Evolutionary conservation across 2,329 filamentous ascomycete species (phyloP).

Genomic region (Orbilia quercus): DNA sequence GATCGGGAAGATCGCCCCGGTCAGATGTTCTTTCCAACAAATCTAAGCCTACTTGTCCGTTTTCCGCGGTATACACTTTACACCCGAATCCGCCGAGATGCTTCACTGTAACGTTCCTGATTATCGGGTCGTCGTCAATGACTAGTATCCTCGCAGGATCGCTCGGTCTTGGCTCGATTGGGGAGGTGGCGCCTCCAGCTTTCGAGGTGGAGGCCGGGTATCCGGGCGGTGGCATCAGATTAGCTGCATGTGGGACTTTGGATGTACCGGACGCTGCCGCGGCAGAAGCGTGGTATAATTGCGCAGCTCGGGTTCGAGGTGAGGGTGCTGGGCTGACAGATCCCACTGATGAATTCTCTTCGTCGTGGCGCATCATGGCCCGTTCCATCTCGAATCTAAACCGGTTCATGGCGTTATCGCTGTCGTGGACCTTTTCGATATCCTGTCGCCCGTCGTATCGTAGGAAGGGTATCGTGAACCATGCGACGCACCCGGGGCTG

Average conservation of each 20-base stretch:
- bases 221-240: slow-evolving; percentile 35
- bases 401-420: slow-evolving; percentile 45
- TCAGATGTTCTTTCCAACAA: slow-evolving; percentile 22
- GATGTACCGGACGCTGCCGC: slow-evolving; percentile 3
- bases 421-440: slow-evolving; percentile 43
- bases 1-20: slow-evolving; percentile 27
- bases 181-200: not conserved
- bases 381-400: slow-evolving; percentile 54
- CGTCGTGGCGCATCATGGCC: slow-evolving; percentile 48
- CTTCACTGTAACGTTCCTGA: slow-evolving; percentile 27
- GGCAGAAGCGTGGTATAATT: slow-evolving; percentile 16
- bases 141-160: slow-evolving; percentile 30
- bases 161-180: slow-evolving; percentile 19
- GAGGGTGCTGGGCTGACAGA: slow-evolving; percentile 40
- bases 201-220: slow-evolving; percentile 33
- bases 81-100: slow-evolving; percentile 34
- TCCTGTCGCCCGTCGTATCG: slow-evolving; percentile 46
- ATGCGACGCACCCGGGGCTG: slow-evolving; percentile 49
- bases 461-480: slow-evolving; percentile 51
- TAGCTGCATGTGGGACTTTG: slow-evolving; percentile 1
- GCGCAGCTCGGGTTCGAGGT: slow-evolving; percentile 28
- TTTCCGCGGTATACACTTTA: slow-evolving; percentile 27
- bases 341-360: slow-evolving; percentile 42
- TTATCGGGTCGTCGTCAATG: slow-evolving; percentile 44
- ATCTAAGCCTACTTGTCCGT: slow-evolving; percentile 36